phyloP scores from a whole-genome alignment of 768 basidiomycete species.

The Strobilomyces confusus region DNA sequence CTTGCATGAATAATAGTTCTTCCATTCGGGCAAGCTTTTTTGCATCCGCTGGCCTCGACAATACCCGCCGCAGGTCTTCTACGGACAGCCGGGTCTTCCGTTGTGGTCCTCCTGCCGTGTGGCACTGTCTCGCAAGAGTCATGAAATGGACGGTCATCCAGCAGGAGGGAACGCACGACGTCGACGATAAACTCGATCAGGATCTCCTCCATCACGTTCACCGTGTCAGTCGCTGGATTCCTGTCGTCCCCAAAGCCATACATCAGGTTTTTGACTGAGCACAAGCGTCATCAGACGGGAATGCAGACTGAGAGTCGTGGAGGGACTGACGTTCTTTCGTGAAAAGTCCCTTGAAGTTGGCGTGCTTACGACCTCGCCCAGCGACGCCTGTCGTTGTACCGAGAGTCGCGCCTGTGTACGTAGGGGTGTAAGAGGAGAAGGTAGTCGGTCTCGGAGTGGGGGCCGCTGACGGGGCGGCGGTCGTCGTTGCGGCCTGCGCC shows the following conservation, averaged over 20 bases:
- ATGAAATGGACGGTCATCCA: not conserved
- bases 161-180: constrained; percentile 53
- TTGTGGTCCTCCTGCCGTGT: constrained; percentile 64
- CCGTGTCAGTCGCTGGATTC: constrained; percentile 82
- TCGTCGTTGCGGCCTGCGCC: constrained; percentile 27
- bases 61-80: constrained; percentile 77
- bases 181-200: constrained; percentile 88
- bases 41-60: constrained; percentile 83
- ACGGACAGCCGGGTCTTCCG: constrained; percentile 75
- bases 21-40: constrained; percentile 93
- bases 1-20: constrained; percentile 89
- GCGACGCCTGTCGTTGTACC: constrained; percentile 38
- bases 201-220: constrained; percentile 92
- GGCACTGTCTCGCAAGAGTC: constrained; percentile 47
- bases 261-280: constrained; percentile 77
- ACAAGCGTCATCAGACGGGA: constrained; percentile 11
- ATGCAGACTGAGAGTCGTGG: not conserved
- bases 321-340: constrained; percentile 69
- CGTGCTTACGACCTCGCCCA: constrained; percentile 57
- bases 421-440: constrained; percentile 56
- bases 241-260: constrained; percentile 93
- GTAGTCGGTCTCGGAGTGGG: constrained; percentile 39
- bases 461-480: constrained; percentile 30
- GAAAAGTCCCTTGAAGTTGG: constrained; percentile 71
- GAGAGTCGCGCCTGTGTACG: constrained; percentile 34